Conservation (phyloP, 192 early-diverging fungal species). For the Umbelopsis sp. region DNA sequence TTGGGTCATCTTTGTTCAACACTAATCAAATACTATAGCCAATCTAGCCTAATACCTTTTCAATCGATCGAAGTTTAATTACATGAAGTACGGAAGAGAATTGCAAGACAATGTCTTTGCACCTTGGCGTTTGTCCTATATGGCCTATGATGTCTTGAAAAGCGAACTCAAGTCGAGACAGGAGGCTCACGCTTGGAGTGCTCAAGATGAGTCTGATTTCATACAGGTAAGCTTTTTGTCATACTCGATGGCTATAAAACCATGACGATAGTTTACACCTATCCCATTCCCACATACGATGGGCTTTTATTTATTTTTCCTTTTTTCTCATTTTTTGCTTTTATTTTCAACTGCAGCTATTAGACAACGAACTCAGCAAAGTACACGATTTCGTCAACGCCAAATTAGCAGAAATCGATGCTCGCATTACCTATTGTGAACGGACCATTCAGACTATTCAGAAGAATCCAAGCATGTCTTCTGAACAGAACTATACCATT, state of each 20-base stretch:
- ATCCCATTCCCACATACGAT: constrained; percentile 44
- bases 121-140: constrained; percentile 83
- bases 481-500: constrained; percentile 48
- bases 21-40: no score
- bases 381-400: constrained; percentile 72
- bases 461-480: constrained; percentile 55
- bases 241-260: constrained; percentile 64
- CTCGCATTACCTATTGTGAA: constrained; percentile 72
- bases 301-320: constrained; percentile 18
- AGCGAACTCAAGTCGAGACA: constrained; percentile 73
- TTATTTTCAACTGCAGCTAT: constrained; percentile 26
- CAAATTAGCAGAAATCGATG: constrained; percentile 78
- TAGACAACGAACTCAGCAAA: constrained; percentile 92
- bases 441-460: constrained; percentile 51
- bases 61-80: background rate
- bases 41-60: background rate
- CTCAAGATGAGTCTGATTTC: constrained; percentile 78
- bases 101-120: constrained; percentile 66
- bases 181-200: constrained; percentile 56
- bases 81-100: constrained; percentile 91
- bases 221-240: constrained; percentile 61
- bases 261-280: background rate
- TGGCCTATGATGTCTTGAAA: constrained; percentile 86
- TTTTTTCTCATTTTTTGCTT: background rate
- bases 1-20: no score